A percentile compares a stretch with the other conserved stretches of the same genome.
Conservation (phyloP, 1,284 basidiomycete genomes). For the Cutaneotrichosporon sp. region DNA sequence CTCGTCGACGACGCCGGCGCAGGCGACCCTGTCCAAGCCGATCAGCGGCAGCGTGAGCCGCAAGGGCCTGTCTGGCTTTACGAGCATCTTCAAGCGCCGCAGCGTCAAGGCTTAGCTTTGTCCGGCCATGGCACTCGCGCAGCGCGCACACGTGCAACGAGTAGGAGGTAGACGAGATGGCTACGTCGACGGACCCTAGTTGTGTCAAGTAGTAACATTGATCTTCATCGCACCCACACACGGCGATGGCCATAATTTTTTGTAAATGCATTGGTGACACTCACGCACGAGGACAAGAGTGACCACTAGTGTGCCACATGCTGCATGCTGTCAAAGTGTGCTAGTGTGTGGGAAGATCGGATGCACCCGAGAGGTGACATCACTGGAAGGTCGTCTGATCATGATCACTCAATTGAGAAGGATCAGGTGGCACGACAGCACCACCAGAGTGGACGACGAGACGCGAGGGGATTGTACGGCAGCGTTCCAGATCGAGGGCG, state of each 20-base stretch:
- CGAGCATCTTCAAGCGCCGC: slow-evolving; percentile 23
- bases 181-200: background rate
- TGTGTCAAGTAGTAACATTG: background rate
- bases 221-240: background rate
- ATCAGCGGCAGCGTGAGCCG: slow-evolving; percentile 5
- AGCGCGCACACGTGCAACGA: background rate
- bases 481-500: background rate
- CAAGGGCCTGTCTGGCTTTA: slow-evolving; percentile 8
- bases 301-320: background rate
- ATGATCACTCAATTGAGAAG: background rate
- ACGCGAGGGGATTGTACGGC: background rate
- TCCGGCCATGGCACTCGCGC: background rate
- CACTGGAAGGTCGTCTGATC: background rate
- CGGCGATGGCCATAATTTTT: background rate
- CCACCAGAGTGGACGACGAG: background rate
- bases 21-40: background rate
- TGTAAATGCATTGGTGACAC: background rate
- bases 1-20: background rate
- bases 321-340: background rate
- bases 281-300: too few species aligned
- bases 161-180: background rate
- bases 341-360: background rate
- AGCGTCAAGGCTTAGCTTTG: slow-evolving; percentile 15
- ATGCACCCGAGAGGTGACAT: background rate
- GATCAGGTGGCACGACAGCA: background rate